Evolutionary conservation across 1,139 yeast species (phyloP).

Genomic region (Geotrichum bryndzae): DNA sequence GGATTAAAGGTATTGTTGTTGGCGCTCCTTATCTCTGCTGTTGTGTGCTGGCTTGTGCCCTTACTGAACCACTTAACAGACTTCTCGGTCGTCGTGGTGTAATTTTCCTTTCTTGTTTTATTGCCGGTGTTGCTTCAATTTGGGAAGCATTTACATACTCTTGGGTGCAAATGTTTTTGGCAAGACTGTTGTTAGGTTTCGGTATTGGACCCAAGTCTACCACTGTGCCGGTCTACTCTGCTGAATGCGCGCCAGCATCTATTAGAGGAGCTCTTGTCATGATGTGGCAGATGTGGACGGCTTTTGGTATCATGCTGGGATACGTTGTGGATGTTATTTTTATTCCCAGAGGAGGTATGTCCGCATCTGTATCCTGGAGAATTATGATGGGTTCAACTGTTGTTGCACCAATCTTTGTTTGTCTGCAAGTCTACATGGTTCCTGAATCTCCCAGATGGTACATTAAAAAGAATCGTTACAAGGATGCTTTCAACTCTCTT

Average conservation of each 20-base stretch:
- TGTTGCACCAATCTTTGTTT: conserved; percentile 65
- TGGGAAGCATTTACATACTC: conserved; percentile 69
- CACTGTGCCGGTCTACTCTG: conserved; percentile 75
- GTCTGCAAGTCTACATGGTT: conserved; percentile 60
- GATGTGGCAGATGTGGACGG: conserved; percentile 89
- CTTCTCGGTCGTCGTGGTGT: conserved; percentile 67
- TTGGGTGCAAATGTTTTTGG: conserved; percentile 73
- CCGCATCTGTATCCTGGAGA: conserved; percentile 65
- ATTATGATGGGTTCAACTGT: conserved; percentile 74
- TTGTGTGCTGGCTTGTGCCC: conserved; percentile 64
- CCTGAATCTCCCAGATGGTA: conserved; percentile 83
- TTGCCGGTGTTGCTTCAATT: conserved; percentile 62
- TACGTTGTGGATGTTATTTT: conserved; percentile 65
- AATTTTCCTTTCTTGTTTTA: conserved; percentile 59
- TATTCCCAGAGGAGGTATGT: conserved; percentile 40
- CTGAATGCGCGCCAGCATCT: conserved; percentile 72
- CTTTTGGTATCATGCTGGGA: conserved; percentile 80
- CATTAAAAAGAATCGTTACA: conserved; percentile 57
- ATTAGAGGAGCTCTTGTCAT: conserved; percentile 77
- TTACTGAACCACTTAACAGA: conserved; percentile 61
- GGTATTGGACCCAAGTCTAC: conserved; percentile 80
- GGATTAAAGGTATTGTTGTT: conserved; percentile 70
- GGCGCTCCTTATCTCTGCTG: conserved; percentile 80
- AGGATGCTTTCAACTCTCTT: conserved; percentile 53
- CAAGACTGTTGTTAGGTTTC: conserved; percentile 65